These are phyloP conservation scores for Dipodascus albidus DNA, from an alignment of 805 yeast genomes.

Conservation along the genomic window DNA sequence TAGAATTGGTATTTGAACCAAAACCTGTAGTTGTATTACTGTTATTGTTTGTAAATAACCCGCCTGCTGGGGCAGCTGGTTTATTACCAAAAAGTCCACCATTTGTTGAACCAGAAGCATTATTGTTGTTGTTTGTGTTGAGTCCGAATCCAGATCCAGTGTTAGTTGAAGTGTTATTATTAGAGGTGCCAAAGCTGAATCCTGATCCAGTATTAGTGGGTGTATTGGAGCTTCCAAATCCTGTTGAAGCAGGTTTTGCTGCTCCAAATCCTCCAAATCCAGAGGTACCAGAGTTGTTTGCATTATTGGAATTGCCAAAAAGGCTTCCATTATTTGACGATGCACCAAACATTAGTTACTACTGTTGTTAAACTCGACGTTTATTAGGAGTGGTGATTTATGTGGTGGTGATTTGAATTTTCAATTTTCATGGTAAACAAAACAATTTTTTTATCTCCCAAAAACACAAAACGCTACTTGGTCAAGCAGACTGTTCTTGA, in stretches of 20 bases:
- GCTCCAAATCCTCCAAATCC: background rate
- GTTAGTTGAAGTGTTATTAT: background rate
- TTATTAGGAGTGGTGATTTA: background rate
- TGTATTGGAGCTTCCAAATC: background rate
- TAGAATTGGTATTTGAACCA: no score
- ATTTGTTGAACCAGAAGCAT: background rate
- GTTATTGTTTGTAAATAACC: no score
- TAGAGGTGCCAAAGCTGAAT: background rate
- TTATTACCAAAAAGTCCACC: background rate
- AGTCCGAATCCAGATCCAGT: background rate
- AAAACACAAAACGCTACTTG: no score
- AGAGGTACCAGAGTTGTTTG: background rate
- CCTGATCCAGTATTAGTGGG: background rate
- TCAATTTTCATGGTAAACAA: background rate
- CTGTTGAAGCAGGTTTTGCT: background rate
- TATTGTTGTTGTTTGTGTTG: background rate
- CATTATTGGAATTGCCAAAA: background rate
- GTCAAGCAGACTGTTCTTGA: no score
- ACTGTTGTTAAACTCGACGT: background rate
- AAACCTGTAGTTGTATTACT: background rate
- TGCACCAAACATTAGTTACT: background rate
- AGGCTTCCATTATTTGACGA: background rate
- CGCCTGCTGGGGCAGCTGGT: background rate
- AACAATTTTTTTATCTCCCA: background rate
- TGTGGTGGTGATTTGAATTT: background rate